These are phyloP conservation scores for Myriosclerotinia curreyana DNA, from an alignment of 2,329 filamentous ascomycete genomes.

Conservation along the genomic window DNA sequence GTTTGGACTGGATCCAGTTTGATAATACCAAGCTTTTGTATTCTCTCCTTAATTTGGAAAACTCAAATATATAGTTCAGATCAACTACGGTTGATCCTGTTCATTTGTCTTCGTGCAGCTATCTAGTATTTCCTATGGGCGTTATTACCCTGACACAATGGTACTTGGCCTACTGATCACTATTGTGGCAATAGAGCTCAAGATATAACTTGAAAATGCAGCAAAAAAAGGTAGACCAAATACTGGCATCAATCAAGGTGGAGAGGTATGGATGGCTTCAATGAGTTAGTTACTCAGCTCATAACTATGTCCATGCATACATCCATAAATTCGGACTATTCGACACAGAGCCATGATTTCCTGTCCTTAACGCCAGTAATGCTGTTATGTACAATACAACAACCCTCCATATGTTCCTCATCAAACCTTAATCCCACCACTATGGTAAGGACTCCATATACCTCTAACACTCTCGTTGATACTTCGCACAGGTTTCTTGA, in stretches of 20 bases:
- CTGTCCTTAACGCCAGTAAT: constrained; percentile 33
- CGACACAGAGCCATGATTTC: constrained; percentile 10
- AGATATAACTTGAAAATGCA: background rate
- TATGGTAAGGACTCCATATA: constrained; percentile 69
- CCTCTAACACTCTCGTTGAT: constrained; percentile 65
- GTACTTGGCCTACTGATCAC: background rate
- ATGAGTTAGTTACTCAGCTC: constrained; percentile 7
- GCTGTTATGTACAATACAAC: constrained; percentile 30
- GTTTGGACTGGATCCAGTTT: background rate
- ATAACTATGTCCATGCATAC: background rate
- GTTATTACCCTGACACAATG: background rate
- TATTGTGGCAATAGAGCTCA: background rate
- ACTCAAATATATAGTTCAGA: background rate
- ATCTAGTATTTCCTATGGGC: background rate
- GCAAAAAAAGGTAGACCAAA: background rate
- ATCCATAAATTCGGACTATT: background rate
- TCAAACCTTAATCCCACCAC: constrained; percentile 43
- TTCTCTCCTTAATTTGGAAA: background rate
- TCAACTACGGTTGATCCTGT: too few relatives aligned
- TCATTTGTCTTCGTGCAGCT: background rate
- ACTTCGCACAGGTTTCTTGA: constrained; percentile 62
- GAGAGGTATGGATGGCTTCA: background rate
- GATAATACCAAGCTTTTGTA: background rate
- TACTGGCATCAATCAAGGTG: background rate
- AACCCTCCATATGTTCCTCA: background rate